phyloP scores from a whole-genome alignment of 306 rosid species.

The Canavalia gladiata region DNA sequence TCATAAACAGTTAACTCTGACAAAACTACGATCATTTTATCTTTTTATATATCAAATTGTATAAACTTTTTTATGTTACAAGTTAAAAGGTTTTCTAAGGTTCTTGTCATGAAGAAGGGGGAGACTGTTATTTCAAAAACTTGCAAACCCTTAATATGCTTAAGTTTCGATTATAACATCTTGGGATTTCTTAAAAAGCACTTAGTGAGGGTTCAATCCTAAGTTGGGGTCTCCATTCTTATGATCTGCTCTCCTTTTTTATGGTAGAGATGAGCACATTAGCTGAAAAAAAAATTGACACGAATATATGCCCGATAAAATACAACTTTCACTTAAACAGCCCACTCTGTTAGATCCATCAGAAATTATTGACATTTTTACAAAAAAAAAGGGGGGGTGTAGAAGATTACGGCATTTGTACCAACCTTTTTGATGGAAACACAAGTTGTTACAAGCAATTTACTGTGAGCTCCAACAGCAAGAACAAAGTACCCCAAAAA shows the following conservation, averaged over 20 bases:
- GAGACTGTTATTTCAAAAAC: too few species aligned
- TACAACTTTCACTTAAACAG: not conserved
- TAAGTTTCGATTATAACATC: not conserved
- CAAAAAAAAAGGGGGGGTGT: not conserved
- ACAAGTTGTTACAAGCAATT: conserved; percentile 9
- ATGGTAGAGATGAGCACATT: not conserved
- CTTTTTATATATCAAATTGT: too few species aligned
- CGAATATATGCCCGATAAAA: not conserved
- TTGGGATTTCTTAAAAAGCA: not conserved
- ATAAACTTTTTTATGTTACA: too few species aligned
- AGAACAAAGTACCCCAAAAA: conserved; percentile 12
- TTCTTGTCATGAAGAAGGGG: too few species aligned
- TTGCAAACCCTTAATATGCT: too few species aligned
- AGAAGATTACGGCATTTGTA: not conserved
- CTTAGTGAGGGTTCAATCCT: not conserved
- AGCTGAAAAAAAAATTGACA: not conserved
- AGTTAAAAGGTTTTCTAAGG: too few species aligned
- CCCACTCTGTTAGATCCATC: not conserved
- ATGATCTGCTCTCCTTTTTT: not conserved
- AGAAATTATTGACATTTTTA: conserved; percentile 1
- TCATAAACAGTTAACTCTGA: too few species aligned
- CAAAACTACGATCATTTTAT: too few species aligned
- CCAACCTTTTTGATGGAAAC: not conserved
- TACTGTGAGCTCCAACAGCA: conserved; percentile 21
- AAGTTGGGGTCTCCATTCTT: not conserved